These are phyloP conservation scores for Glycine latifolia DNA, from an alignment of 306 rosid species.

Conservation along the genomic window DNA sequence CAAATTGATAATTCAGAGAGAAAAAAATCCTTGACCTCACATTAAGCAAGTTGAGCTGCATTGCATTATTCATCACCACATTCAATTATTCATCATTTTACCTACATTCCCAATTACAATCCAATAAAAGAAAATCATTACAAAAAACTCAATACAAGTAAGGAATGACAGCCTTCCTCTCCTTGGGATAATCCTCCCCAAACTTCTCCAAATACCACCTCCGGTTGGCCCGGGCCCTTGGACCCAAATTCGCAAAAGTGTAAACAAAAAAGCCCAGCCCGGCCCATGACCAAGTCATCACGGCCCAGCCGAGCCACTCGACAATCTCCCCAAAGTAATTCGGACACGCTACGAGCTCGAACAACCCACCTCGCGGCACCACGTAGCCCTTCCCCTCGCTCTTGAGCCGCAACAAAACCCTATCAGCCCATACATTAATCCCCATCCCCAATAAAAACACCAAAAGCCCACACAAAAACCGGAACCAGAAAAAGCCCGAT, in stretches of 20 bases:
- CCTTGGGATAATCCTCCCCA: slow-evolving; percentile 79
- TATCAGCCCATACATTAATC: slow-evolving; percentile 72
- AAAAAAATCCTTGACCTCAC: no score
- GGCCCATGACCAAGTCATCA: slow-evolving; percentile 81
- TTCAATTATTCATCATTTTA: not conserved
- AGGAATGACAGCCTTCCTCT: slow-evolving; percentile 77
- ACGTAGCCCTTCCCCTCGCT: slow-evolving; percentile 69
- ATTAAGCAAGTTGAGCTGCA: no score
- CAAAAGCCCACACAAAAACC: slow-evolving; percentile 49
- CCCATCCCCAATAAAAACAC: slow-evolving; percentile 66
- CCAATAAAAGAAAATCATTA: not conserved
- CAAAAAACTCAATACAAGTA: slow-evolving; percentile 61
- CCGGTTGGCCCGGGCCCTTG: slow-evolving; percentile 77
- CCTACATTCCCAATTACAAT: not conserved
- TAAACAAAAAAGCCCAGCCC: slow-evolving; percentile 70
- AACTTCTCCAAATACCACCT: slow-evolving; percentile 85
- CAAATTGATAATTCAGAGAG: no score
- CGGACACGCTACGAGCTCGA: slow-evolving; percentile 80
- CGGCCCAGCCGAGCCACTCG: slow-evolving; percentile 91
- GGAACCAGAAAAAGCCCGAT: slow-evolving; percentile 60
- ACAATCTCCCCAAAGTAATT: slow-evolving; percentile 80
- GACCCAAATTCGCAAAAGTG: slow-evolving; percentile 85
- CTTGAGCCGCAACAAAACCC: slow-evolving; percentile 67
- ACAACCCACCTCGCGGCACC: slow-evolving; percentile 75
- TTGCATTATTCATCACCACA: not conserved